These are phyloP conservation scores for Auricularia sp. DNA, from an alignment of 768 basidiomycete genomes.

Conservation along the genomic window DNA sequence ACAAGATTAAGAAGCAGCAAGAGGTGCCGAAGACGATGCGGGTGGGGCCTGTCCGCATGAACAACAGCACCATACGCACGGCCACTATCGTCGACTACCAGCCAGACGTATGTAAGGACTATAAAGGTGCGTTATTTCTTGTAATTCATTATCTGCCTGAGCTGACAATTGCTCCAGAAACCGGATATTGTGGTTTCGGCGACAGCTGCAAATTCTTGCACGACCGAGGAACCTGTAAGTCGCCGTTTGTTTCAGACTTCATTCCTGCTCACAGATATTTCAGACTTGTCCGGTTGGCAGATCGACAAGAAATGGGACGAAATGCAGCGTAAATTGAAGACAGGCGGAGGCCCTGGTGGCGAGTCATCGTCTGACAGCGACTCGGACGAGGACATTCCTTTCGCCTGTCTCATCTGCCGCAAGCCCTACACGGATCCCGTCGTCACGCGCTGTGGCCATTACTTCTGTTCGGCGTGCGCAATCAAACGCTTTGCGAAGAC, in stretches of 20 bases:
- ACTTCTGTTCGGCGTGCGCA: slow-evolving; percentile 91
- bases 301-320: slow-evolving; percentile 66
- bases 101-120: slow-evolving; percentile 98
- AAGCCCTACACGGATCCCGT: slow-evolving; percentile 92
- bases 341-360: not conserved
- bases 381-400: slow-evolving; percentile 83
- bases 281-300: slow-evolving; percentile 98
- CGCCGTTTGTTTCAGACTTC: not conserved
- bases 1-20: slow-evolving; percentile 70
- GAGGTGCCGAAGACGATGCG: slow-evolving; percentile 85
- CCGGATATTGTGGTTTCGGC: slow-evolving; percentile 97
- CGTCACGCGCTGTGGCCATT: slow-evolving; percentile 93
- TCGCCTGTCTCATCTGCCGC: slow-evolving; percentile 96
- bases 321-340: not conserved
- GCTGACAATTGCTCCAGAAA: slow-evolving; percentile 48
- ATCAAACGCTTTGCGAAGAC: slow-evolving; percentile 92
- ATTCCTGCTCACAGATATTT: slow-evolving; percentile 15
- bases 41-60: slow-evolving; percentile 67
- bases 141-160: slow-evolving; percentile 1
- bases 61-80: slow-evolving; percentile 71
- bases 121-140: slow-evolving; percentile 65
- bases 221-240: slow-evolving; percentile 89
- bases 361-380: slow-evolving; percentile 35
- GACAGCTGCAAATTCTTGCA: slow-evolving; percentile 99
- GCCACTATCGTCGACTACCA: slow-evolving; percentile 97